These are phyloP conservation scores for Elaphomyces granulatus DNA, from an alignment of 495 filamentous ascomycete genomes.

Conservation along the genomic window DNA sequence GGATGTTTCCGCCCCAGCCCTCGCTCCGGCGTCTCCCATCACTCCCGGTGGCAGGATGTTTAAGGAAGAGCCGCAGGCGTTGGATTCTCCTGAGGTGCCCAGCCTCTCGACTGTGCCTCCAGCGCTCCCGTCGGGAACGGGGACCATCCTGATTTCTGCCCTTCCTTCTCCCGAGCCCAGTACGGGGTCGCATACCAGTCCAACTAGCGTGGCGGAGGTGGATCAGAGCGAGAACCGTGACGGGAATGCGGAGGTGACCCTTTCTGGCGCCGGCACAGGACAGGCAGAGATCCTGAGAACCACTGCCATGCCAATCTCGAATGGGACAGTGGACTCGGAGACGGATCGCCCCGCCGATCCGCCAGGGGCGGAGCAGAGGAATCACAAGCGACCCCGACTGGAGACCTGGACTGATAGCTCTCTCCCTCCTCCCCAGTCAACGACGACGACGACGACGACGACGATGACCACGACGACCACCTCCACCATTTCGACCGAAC, in stretches of 20 bases:
- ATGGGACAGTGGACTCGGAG: too few species aligned
- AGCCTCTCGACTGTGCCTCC: neutral
- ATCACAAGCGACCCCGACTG: neutral
- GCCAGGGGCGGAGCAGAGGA: neutral
- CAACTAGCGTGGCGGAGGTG: slow-evolving; percentile 6
- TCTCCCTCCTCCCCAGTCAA: neutral
- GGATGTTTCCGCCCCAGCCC: slow-evolving; percentile 2
- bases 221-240: slow-evolving; percentile 1
- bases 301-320: neutral
- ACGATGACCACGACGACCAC: neutral
- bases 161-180: slow-evolving; percentile 15
- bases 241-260: neutral
- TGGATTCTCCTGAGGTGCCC: neutral
- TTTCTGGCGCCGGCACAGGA: neutral
- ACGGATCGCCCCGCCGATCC: neutral
- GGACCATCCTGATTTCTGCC: slow-evolving; percentile 1
- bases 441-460: neutral
- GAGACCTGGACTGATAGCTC: neutral
- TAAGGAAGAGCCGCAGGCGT: neutral
- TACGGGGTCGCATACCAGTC: slow-evolving; percentile 8
- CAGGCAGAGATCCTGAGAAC: neutral
- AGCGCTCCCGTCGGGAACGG: neutral
- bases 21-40: slow-evolving; percentile 15
- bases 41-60: slow-evolving; percentile 10
- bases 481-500: neutral